Evolutionary conservation across 495 filamentous ascomycete species (phyloP).

Genomic region (Penicillium manginii): DNA sequence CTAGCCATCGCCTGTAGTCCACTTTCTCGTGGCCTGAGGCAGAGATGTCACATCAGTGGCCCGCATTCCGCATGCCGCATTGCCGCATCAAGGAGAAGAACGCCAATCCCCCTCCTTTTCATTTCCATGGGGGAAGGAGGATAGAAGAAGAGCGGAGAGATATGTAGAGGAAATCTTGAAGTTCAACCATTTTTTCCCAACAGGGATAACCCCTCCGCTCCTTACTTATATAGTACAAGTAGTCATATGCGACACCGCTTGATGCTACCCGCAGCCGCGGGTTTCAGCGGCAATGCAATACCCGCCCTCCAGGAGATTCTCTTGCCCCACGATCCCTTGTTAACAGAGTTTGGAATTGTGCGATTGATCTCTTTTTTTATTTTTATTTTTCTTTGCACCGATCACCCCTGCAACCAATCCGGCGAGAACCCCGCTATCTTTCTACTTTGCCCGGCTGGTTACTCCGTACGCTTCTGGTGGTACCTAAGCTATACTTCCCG

Average conservation of each 20-base stretch:
- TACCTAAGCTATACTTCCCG: neutral
- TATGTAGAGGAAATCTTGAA: neutral
- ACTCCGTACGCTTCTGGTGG: neutral
- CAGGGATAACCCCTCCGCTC: neutral
- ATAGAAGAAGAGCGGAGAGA: neutral
- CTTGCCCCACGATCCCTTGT: neutral
- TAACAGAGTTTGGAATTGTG: neutral
- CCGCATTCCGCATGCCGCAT: conserved; percentile 13
- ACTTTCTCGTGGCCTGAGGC: conserved; percentile 19
- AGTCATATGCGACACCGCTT: neutral
- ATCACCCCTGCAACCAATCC: no score
- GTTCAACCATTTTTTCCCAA: neutral
- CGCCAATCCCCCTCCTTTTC: neutral
- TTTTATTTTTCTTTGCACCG: neutral
- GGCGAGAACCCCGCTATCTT: no score
- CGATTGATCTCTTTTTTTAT: neutral
- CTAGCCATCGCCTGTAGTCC: no score
- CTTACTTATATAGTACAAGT: neutral
- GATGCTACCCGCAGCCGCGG: neutral
- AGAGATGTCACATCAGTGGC: conserved; percentile 6
- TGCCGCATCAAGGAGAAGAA: neutral
- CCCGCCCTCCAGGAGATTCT: neutral
- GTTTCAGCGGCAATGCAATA: neutral
- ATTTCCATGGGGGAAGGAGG: neutral
- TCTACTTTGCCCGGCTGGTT: no score